These are phyloP conservation scores for Pyrrhoderma lamaoense DNA, from an alignment of 1,284 basidiomycete species.

Conservation along the genomic window DNA sequence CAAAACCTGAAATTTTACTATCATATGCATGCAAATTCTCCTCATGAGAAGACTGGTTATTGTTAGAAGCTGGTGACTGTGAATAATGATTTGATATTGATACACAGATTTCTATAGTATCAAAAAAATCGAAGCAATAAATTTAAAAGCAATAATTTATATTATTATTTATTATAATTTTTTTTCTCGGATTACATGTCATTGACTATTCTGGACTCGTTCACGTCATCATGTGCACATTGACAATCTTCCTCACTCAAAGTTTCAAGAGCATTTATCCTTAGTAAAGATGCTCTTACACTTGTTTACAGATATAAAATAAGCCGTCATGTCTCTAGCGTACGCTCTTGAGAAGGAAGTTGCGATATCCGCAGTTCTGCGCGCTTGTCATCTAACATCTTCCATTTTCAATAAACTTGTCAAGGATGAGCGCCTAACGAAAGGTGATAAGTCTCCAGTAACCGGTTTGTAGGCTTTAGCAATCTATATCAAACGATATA, in stretches of 20 bases:
- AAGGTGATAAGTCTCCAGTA: conserved; percentile 93
- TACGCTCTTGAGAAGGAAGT: conserved; percentile 56
- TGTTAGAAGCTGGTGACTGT: too few relatives aligned
- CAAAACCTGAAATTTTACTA: too few relatives aligned
- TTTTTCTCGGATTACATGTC: too few relatives aligned
- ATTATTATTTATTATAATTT: too few relatives aligned
- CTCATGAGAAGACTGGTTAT: too few relatives aligned
- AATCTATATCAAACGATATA: too few relatives aligned
- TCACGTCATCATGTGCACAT: neutral
- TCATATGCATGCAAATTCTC: too few relatives aligned
- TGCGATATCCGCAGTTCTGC: conserved; percentile 83
- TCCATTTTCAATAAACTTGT: conserved; percentile 87
- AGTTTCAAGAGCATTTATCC: neutral
- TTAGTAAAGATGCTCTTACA: too few relatives aligned
- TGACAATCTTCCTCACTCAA: too few relatives aligned
- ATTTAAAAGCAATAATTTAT: neutral
- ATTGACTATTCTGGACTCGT: neutral
- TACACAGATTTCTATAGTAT: neutral
- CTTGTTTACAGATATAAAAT: too few relatives aligned
- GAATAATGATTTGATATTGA: too few relatives aligned
- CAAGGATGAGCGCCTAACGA: conserved; percentile 81
- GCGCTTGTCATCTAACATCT: conserved; percentile 80
- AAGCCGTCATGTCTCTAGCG: conserved; percentile 28
- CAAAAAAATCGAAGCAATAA: too few relatives aligned
- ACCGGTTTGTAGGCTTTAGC: conserved; percentile 56